Base-by-base conservation (phyloP, 495 filamentous ascomycete genomes). In the Aspergillus leporis region DNA sequence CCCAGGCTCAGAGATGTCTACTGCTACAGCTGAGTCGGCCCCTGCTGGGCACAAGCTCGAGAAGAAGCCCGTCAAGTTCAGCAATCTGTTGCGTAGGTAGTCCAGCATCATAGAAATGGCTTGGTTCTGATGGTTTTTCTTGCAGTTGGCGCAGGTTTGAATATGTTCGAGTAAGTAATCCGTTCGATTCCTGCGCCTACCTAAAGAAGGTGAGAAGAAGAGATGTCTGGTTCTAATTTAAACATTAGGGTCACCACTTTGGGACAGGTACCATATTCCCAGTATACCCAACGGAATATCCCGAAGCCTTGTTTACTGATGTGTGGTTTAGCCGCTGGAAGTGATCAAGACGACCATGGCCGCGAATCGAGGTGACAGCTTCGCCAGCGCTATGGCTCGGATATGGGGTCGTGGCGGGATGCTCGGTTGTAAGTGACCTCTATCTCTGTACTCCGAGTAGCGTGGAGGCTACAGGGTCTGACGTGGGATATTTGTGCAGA, bases 51-150 rank as follows among this genome's bases (percentile, higher is more conserved):
- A 61, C 51, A 81, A 73, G 78, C 79, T 93, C 66, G 92, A 97
- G 88, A 98, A 97, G 89, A 98, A 98, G 86, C 95, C 95, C 61
- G 87, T 98, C 83, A 98, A 96, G 85, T 98, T 98, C 85, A 96
- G 92, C 80, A 98, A 98, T 79, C 78, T 98, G 83, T 81, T 98
- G 68, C 83, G 85, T 87, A 74, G 72, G 84, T 78, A 56, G 66
- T 48, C 65, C 61, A 40, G 12, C 55, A 50, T 53, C 28, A 57
- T 53, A 14, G n/a, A 45, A 47, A 50, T 67, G 51, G 61, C 38
- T 47, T 28, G 30, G 31, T 61, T 51, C 54, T 66, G 38, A 58
- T 58, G 32, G 25, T 21, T 21, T 41, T 43, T 22, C 25, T 28
- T 58, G 61, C 55, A 87, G 85, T 98, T 70, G 94, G 94, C 64